Base-by-base conservation (phyloP, 768 basidiomycete genomes). In the Hemileccinum rubropunctum region DNA sequence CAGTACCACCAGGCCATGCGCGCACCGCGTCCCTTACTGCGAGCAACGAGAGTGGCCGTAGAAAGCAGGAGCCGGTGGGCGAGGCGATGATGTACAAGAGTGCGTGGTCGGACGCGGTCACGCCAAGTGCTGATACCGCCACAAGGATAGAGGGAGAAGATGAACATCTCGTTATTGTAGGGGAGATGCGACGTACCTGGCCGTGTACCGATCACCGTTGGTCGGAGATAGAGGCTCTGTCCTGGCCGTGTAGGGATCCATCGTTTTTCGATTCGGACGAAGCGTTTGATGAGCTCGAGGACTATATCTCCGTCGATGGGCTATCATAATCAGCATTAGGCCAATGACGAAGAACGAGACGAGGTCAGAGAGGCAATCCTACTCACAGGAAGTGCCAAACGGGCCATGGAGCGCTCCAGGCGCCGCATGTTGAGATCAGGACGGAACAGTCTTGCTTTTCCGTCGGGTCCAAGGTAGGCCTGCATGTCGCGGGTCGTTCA, bases 391-490 rank as follows among this genome's bases (percentile, higher is more conserved):
- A 91, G 72, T 0, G 88, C 87, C 41, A 91, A 75, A 41, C 92
- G 82, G 1, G 76, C 80, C 0, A 80, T 80, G 20, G 86, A 89
- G 32, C 76, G 73, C 40, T 77, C 73, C 68, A 98, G 77, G 21
- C 94, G 85, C 23, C 77, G 78, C 90, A 95, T 92, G 67, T 95
- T 95, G 66, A 79, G 70, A 27, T 89, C 76, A 0, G 93, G 92
- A 30, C 93, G 75, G 76, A 97, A 97, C 32, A 95, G 69, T 7
- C 87, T 76, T 1, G 83, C 76, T 44, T 80, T 78, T 1, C 91
- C 91, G 50, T 88, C 76, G 17, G 81, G 78, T 11, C 81, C 84
- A 1, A 80, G 50, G 65, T 87, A 88, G 0, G 89, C 87, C 82
- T 88, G 35, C 14, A 15, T 14, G 17, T 11, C 35, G n/a, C 7